Base-by-base conservation (phyloP, 805 yeast species). In the Phaffomyces thermotolerans region DNA sequence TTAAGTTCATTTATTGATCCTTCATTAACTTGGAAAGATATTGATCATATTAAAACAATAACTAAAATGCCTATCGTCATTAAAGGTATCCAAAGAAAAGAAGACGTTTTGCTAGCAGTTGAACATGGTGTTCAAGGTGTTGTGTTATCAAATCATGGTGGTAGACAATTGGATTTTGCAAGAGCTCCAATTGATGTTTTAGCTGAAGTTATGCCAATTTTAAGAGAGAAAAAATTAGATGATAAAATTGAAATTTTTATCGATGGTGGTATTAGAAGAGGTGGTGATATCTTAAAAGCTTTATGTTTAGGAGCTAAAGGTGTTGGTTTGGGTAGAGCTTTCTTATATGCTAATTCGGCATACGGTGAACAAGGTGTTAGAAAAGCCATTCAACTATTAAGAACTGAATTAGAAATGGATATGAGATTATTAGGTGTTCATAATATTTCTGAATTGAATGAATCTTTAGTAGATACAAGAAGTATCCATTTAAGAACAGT, bases 101-200 rank as follows among this genome's bases (percentile, higher is more conserved):
- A 84, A 49, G 96, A 88, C 58, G 89, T 84, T 1, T 59, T 86
- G 17, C 63, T 67, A 52, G 95, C 95, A 0, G 78, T 78, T 6
- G 82, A 84, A 50, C 64, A 73, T 52, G 93, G 93, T 4, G 73
- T 76, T 25, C 76, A 79, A 36, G 95, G 90, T 35, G 81, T 87
- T n/a, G 87, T 88, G 4, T 56, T 87, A 40, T 85, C 95, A 2
- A 88, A 87, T 59, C 96, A 87, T 64, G 96, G 96, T 47, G 95
- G 96, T 35, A 71, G 96, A 48, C 95, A 87, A 63, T 67, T 88
- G 44, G 96, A 88, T 63, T 84, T 77, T 56, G 71, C 95, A 1
- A 73, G 85, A n/a, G 78, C 95, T 0, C 84, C 90, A 2, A 69
- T 88, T 31, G 85, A 81, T 59, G 76, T 84, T 5, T 65, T 88